phyloP scores from a whole-genome alignment of 306 rosid species.

The Cucurbita maxima region DNA sequence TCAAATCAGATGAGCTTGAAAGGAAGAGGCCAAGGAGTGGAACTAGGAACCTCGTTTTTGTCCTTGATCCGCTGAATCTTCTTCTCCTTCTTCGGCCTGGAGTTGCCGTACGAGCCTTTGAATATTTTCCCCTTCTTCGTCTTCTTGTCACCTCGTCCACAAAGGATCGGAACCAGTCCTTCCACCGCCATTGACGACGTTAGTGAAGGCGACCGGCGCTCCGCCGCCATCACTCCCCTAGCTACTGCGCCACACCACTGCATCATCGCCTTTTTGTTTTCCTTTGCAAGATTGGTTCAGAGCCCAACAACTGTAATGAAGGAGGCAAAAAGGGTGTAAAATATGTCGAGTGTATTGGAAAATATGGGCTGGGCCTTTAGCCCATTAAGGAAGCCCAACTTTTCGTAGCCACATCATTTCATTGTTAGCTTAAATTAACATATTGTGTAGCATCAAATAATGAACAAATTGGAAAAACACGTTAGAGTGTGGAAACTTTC shows the following conservation, averaged over 20 bases:
- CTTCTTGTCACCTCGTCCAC: constrained; percentile 90
- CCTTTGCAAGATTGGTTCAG: not conserved
- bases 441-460: too few species aligned
- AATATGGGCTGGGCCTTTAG: not conserved
- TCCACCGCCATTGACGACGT: constrained; percentile 1
- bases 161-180: constrained; percentile 27
- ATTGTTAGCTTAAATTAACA: too few species aligned
- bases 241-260: constrained; percentile 45
- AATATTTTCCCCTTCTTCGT: constrained; percentile 84
- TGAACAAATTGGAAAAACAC: too few species aligned
- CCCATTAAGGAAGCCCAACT: too few species aligned
- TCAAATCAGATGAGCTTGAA: too few species aligned
- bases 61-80: constrained; percentile 87
- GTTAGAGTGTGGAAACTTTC: too few species aligned
- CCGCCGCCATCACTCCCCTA: constrained; percentile 30
- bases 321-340: not conserved
- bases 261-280: constrained; percentile 27
- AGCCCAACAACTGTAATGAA: not conserved
- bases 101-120: constrained; percentile 77
- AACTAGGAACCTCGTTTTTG: constrained; percentile 1
- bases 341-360: not conserved
- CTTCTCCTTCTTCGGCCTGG: constrained; percentile 78
- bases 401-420: not conserved
- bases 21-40: too few species aligned
- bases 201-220: constrained; percentile 2